Evolutionary conservation across 1,284 basidiomycete species (phyloP), one percentile per base, ranked within the genome.

Genomic region (Rhodotorula sp.): DNA sequence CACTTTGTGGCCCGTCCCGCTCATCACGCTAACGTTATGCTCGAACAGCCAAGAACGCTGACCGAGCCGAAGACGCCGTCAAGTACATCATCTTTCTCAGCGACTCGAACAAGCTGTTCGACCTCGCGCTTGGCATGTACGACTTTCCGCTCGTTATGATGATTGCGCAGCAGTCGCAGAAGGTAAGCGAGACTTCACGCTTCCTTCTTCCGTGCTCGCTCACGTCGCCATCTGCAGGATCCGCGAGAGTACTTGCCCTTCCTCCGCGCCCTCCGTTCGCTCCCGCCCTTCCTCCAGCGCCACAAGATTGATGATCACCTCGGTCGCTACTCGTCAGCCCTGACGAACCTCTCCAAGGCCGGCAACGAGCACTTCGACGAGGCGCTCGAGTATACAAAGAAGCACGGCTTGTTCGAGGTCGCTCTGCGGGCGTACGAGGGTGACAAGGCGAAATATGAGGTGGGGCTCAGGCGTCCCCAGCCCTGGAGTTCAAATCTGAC

Each of bases 11-110:
- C 9, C n/a, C 9, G 1, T 18, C 40, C 24, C n/a, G 11, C 59
- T 28, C 56, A 48, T 2, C 26, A 16, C 76, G 34, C 20, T 64
- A 24, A 59, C 10, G 20, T 26, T 2, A 5, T 0, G 28, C 28
- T 18, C 22, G 1, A 18, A 53, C 75, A 93, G 91, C 87, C 34
- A 84, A 83, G 15, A 86, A 91, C 72, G 86, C 89, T 0, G 84
- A 87, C 50, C 81, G 92, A 1, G 91, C 96, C 8, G 93, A 98
- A 78, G 94, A 97, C 66, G 95, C 95, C 4, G 90, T 98, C 77
- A 97, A 95, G 80, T 99, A 99, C 78, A 90, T 99, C 80, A 96
- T 99, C 79, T 99, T 98, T 84, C 86, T 99, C 44, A 92, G 93
- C 24, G 93, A 98, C 77, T 92, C 94, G 0, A 88, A 99, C 76